Base-by-base conservation (phyloP, 1,139 yeast genomes). In the Suhomyces panamericanus region DNA sequence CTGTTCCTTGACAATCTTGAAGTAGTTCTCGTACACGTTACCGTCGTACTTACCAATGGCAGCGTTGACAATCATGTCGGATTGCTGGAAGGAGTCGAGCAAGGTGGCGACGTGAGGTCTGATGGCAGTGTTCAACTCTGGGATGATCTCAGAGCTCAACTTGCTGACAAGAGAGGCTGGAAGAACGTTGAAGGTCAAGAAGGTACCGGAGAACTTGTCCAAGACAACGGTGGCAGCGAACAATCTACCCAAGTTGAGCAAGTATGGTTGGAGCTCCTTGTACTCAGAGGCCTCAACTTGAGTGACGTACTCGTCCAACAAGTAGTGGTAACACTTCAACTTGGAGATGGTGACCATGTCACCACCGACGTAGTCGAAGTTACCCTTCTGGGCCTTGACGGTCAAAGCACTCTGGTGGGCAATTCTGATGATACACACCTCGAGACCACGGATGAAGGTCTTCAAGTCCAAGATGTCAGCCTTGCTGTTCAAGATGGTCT, bases 11-110 rank as follows among this genome's bases (percentile, higher is more conserved):
- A 80, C 81, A 42, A 66, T 66, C 32, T 59, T 63, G 61, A 81
- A 81, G 65, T 90, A 90, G 66, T 87, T 82, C 64, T 83, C 84
- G 72, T 90, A 91, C 46, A 88, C 83, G 63, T 90, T 86, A 54
- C 98, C 98, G 59, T 88, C 83, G 66, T 79, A 86, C 57, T 75
- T 77, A 50, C 97, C 98, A 51, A 91, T 78, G 29, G 96, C 85
- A 2, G 97, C 81, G 69, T 90, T 88, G 63, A 91, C 78, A 69
- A 86, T 79, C 70, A 80, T 87, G 67, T 91, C 97, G 31, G 91
- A 81, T 60, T 86, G 77, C 69, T 85, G 84, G 78, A 91, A 91
- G 6, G 96, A 79, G 67, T 91, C 98, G n/a, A 96, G 87, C 56
- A 87, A 75, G 15, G 88, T 87, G 62, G 89, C 81, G 46, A 85